Evolutionary conservation across 2,329 filamentous ascomycete genomes (phyloP).

Genomic region (Harringtonia aguacate): DNA sequence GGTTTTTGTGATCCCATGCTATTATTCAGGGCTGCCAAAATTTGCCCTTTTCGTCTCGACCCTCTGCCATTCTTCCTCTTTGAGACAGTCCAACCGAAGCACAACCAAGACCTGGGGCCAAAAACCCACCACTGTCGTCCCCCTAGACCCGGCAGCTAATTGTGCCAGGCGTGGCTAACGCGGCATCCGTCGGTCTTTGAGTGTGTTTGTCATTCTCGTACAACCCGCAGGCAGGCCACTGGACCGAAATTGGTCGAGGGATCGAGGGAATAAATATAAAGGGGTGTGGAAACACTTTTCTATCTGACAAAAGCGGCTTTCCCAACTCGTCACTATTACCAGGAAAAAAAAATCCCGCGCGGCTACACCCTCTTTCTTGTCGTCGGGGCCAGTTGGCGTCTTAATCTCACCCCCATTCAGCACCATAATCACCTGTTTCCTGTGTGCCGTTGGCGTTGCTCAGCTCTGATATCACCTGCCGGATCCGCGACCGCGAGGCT

Average conservation of each 20-base stretch:
- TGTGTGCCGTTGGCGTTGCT: neutral
- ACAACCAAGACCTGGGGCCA: no score
- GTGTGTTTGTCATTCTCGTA: neutral
- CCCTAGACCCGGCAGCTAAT: neutral
- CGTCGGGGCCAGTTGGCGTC: neutral
- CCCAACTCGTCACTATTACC: neutral
- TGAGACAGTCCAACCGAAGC: no score
- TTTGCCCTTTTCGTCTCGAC: no score
- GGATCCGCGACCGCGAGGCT: neutral
- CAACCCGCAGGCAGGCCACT: no score
- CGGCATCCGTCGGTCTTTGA: constrained; percentile 1
- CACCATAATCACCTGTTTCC: constrained; percentile 2
- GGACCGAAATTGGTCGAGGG: no score
- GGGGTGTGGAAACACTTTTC: neutral
- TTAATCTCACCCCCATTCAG: neutral
- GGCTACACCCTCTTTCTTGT: neutral
- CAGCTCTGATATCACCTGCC: constrained; percentile 2
- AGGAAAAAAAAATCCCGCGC: constrained; percentile 2
- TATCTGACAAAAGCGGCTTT: neutral
- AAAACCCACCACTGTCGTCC: neutral
- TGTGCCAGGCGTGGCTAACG: neutral
- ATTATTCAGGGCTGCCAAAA: no score
- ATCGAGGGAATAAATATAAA: no score
- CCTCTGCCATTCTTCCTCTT: no score
- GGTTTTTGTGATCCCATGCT: no score